phyloP scores from a whole-genome alignment of 83 land plant genomes.

The Picea mariana region DNA sequence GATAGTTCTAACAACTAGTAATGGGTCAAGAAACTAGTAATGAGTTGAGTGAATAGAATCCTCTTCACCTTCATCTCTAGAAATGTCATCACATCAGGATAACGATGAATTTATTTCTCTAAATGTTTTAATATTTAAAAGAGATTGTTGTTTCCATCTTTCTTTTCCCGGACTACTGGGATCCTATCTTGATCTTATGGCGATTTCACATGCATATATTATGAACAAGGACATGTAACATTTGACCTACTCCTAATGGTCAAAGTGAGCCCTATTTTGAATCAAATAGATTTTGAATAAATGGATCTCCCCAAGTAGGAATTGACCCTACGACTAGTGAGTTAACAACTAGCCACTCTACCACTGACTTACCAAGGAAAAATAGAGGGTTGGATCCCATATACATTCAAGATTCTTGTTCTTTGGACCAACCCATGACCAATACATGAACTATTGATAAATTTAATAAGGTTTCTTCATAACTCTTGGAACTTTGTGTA shows the following conservation, averaged over 20 bases:
- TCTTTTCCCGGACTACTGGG: neutral
- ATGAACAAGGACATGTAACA: neutral
- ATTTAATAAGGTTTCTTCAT: too few relatives aligned
- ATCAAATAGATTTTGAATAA: neutral
- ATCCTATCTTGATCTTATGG: neutral
- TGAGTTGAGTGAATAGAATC: too few relatives aligned
- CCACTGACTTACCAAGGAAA: neutral
- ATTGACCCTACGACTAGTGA: neutral
- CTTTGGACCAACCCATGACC: neutral
- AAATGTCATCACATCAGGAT: neutral
- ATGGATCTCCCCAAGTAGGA: neutral
- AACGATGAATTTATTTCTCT: neutral
- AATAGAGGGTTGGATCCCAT: neutral
- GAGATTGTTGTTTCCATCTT: neutral
- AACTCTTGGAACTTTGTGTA: too few relatives aligned
- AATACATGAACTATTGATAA: neutral
- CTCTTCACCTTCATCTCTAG: neutral
- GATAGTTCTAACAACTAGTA: too few relatives aligned
- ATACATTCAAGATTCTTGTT: neutral
- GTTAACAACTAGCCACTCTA: neutral
- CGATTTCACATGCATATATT: neutral
- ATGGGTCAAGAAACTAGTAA: too few relatives aligned
- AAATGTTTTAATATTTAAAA: neutral
- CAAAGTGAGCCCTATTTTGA: neutral
- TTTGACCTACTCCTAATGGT: neutral